phyloP scores from a whole-genome alignment of 768 basidiomycete species.

The Agaricus sinodeliciosus region DNA sequence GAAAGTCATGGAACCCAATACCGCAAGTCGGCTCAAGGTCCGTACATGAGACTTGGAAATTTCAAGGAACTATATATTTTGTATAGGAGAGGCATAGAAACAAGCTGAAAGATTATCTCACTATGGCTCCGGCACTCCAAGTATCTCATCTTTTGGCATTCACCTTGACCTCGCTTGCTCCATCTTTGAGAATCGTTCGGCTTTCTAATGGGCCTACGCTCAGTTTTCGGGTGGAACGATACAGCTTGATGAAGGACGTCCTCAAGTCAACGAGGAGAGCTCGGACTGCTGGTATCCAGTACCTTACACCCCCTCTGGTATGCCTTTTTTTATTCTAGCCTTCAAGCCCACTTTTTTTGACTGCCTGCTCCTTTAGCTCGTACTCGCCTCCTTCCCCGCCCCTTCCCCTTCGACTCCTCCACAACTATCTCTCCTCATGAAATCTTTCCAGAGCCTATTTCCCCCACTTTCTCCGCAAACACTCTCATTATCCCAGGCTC shows the following conservation, averaged over 20 bases:
- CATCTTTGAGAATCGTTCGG: slow-evolving; percentile 81
- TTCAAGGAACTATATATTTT: slow-evolving; percentile 8
- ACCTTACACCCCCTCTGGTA: slow-evolving; percentile 88
- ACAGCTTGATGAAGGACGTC: slow-evolving; percentile 86
- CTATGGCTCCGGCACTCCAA: slow-evolving; percentile 83
- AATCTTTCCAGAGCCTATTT: slow-evolving; percentile 94
- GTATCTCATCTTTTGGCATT: slow-evolving; percentile 93
- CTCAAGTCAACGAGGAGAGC: slow-evolving; percentile 58
- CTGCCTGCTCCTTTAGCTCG: slow-evolving; percentile 50
- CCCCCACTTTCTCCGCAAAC: slow-evolving; percentile 84
- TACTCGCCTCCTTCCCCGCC: slow-evolving; percentile 81
- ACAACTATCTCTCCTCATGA: slow-evolving; percentile 88
- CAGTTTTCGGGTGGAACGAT: slow-evolving; percentile 88
- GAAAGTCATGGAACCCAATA: slow-evolving; percentile 98
- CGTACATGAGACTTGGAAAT: neutral
- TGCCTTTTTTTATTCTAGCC: slow-evolving; percentile 20
- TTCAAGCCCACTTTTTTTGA: neutral
- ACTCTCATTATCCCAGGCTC: slow-evolving; percentile 79
- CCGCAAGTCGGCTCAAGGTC: slow-evolving; percentile 87
- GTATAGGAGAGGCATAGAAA: slow-evolving; percentile 81
- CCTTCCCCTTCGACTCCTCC: slow-evolving; percentile 70
- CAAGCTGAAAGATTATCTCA: slow-evolving; percentile 90
- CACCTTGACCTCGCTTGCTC: slow-evolving; percentile 79
- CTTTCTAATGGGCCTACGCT: slow-evolving; percentile 89
- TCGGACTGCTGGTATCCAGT: slow-evolving; percentile 79